phyloP scores from a whole-genome alignment of 768 basidiomycete genomes.

The Rhizopogon rudus region DNA sequence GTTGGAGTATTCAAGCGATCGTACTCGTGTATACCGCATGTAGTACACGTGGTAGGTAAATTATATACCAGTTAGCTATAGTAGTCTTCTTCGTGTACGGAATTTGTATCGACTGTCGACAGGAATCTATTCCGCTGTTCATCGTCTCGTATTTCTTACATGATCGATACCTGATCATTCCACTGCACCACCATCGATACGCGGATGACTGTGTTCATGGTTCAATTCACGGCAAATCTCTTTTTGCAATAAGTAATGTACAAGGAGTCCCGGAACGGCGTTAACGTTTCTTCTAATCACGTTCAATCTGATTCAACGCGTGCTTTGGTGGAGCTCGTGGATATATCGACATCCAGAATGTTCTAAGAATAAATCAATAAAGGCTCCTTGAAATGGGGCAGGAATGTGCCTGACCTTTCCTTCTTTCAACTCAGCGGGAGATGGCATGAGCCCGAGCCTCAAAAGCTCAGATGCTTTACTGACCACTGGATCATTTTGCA shows the following conservation, averaged over 20 bases:
- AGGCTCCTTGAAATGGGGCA: not conserved
- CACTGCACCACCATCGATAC: no score
- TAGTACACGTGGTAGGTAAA: no score
- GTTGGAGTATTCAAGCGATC: no score
- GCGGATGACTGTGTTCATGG: no score
- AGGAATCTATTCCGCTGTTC: no score
- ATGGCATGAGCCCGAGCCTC: conserved; percentile 76
- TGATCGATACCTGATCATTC: no score
- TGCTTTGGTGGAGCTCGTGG: conserved; percentile 1
- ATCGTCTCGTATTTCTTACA: no score
- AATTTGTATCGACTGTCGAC: no score
- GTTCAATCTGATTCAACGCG: not conserved
- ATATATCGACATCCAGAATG: conserved; percentile 27
- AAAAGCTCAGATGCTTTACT: conserved; percentile 75
- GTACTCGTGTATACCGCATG: no score
- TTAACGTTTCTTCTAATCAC: not conserved
- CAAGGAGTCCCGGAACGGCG: not conserved
- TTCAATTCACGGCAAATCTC: not conserved
- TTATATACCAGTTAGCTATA: no score
- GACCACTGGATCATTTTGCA: conserved; percentile 81
- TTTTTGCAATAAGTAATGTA: no score
- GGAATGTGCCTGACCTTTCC: conserved; percentile 53
- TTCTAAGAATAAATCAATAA: conserved; percentile 13
- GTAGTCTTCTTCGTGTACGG: no score
- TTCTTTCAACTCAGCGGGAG: conserved; percentile 61